Evolutionary conservation across 1,284 basidiomycete species (phyloP).

Genomic region (Ustilago curta): DNA sequence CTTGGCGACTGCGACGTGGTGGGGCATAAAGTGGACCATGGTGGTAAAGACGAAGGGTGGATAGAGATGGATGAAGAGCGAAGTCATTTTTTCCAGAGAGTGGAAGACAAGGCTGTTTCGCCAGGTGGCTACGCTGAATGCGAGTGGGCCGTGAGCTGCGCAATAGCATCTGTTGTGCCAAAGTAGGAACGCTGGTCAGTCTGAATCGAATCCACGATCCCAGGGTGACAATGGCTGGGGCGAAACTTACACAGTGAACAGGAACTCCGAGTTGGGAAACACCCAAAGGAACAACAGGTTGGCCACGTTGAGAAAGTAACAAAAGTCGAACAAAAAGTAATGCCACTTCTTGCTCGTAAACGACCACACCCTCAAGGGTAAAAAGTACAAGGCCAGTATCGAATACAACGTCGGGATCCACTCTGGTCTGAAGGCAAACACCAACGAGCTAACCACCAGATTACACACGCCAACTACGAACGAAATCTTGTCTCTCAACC

Average conservation of each 20-base stretch:
- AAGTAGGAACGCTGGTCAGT: neutral
- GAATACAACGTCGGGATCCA: slow-evolving; percentile 81
- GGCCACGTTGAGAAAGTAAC: slow-evolving; percentile 81
- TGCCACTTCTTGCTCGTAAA: slow-evolving; percentile 53
- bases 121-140: slow-evolving; percentile 94
- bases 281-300: slow-evolving; percentile 74
- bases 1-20: slow-evolving; percentile 74
- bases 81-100: slow-evolving; percentile 84
- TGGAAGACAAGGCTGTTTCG: slow-evolving; percentile 86
- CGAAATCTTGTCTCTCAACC: slow-evolving; percentile 73
- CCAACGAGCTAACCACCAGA: slow-evolving; percentile 73
- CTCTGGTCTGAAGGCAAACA: slow-evolving; percentile 85
- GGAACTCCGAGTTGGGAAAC: slow-evolving; percentile 51
- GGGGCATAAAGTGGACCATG: slow-evolving; percentile 86
- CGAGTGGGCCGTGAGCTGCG: slow-evolving; percentile 76
- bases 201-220: too few relatives aligned
- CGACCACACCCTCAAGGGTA: slow-evolving; percentile 81
- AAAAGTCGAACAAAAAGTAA: slow-evolving; percentile 85
- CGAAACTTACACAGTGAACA: slow-evolving; percentile 51
- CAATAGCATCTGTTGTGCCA: slow-evolving; percentile 45
- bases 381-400: slow-evolving; percentile 78
- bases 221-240: neutral
- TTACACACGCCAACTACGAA: slow-evolving; percentile 87
- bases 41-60: slow-evolving; percentile 82
- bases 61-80: slow-evolving; percentile 68